Percentiles rank a stretch among this genome's conserved stretches.
Evolutionary conservation across 2,329 filamentous ascomycete species (phyloP).

Genomic region (Cyphellophora europaea): DNA sequence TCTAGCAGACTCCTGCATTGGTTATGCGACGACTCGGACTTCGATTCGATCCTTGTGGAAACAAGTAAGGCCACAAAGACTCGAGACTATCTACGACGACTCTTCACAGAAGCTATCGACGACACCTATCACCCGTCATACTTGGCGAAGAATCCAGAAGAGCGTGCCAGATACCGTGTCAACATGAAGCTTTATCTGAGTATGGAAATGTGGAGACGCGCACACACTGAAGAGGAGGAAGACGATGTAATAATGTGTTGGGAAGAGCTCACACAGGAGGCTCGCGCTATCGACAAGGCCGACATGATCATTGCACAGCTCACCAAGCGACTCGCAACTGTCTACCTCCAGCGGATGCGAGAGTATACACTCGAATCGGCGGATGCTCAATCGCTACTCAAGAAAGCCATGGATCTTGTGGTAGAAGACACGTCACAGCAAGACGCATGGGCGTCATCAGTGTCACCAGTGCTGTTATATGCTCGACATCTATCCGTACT

Average conservation of each 20-base stretch:
- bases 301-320: not conserved
- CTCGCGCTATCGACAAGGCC: not conserved
- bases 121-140: not conserved
- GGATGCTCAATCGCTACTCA: too few species aligned
- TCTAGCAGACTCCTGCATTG: not conserved
- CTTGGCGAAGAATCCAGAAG: not conserved
- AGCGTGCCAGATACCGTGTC: not conserved
- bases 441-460: too few species aligned
- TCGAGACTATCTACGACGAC: not conserved
- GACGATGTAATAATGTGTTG: not conserved
- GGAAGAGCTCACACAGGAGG: not conserved
- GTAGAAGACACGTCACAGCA: too few species aligned
- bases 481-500: too few species aligned
- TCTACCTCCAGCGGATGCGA: not conserved
- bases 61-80: not conserved
- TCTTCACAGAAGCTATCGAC: not conserved
- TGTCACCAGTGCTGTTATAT: too few species aligned
- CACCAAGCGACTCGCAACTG: not conserved
- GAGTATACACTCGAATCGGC: too few species aligned
- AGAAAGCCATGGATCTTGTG: too few species aligned
- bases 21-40: not conserved
- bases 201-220: not conserved
- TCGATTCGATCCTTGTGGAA: not conserved
- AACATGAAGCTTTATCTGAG: not conserved
- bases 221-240: not conserved